Evolutionary conservation across 1,284 basidiomycete species (phyloP).

Genomic region (Pisolithus thermaeus): DNA sequence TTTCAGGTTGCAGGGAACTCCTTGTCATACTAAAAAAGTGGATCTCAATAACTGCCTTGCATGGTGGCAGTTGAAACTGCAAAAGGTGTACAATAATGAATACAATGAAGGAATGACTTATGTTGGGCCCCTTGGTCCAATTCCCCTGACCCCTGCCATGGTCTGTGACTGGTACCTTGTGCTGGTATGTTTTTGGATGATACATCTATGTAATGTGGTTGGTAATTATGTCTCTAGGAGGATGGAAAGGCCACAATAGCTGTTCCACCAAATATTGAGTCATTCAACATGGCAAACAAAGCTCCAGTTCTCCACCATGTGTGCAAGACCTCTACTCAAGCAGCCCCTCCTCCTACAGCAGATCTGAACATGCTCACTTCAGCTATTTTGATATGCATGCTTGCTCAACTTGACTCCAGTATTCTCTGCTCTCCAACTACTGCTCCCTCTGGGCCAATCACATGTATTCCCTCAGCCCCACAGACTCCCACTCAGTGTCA

Average conservation of each 20-base stretch:
- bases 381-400: constrained; percentile 1
- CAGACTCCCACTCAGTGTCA: neutral
- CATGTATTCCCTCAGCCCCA: neutral
- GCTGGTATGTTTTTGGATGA: neutral
- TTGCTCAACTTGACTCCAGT: neutral
- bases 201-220: too few species aligned
- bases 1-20: too few species aligned
- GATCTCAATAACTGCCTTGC: too few species aligned
- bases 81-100: neutral
- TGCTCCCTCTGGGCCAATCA: too few species aligned
- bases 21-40: too few species aligned
- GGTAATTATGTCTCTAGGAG: neutral
- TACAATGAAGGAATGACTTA: neutral
- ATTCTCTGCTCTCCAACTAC: neutral
- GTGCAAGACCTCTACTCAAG: neutral
- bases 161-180: neutral
- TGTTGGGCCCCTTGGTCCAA: neutral
- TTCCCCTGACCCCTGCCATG: neutral
- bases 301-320: neutral
- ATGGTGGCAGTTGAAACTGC: too few species aligned
- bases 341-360: neutral
- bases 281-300: constrained; percentile 7
- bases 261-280: constrained; percentile 2
- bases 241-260: neutral
- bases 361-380: constrained; percentile 4